phyloP scores from a whole-genome alignment of 352 stramenopile genomes.

The Phytophthora sansomeana region DNA sequence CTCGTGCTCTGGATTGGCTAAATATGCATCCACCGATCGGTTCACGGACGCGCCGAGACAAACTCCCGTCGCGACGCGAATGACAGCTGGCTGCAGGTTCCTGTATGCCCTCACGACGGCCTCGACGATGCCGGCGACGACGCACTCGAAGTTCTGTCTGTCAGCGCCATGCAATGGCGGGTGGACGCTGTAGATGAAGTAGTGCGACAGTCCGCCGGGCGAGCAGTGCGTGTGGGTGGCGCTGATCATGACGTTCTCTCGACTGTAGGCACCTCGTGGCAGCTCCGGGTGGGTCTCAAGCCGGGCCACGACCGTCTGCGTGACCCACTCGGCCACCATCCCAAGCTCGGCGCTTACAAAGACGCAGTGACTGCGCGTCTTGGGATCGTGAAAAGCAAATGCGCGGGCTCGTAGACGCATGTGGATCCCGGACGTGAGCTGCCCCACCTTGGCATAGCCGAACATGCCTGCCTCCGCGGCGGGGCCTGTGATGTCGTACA shows the following conservation, averaged over 20 bases:
- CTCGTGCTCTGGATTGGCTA: constrained; percentile 88
- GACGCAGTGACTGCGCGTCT: constrained; percentile 49
- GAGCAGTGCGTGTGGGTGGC: constrained; percentile 94
- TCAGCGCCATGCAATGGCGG: constrained; percentile 76
- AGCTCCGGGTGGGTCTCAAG: constrained; percentile 61
- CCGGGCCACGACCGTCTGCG: constrained; percentile 72
- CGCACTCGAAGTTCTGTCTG: constrained; percentile 90
- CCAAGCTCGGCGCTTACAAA: constrained; percentile 92
- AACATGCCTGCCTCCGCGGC: constrained; percentile 89
- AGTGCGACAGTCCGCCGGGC: constrained; percentile 91
- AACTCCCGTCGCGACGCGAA: constrained; percentile 67
- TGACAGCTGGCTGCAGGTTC: constrained; percentile 73
- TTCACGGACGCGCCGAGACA: constrained; percentile 90
- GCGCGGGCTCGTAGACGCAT: constrained; percentile 86
- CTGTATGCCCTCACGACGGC: constrained; percentile 80
- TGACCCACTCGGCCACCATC: constrained; percentile 92
- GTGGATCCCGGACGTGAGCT: constrained; percentile 86
- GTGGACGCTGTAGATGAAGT: constrained; percentile 92
- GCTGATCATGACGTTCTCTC: constrained; percentile 88
- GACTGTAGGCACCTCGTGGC: constrained; percentile 54
- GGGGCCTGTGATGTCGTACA: constrained; percentile 89
- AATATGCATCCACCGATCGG: constrained; percentile 89
- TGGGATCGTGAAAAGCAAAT: constrained; percentile 72
- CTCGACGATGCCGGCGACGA: constrained; percentile 89
- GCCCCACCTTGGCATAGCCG: constrained; percentile 83